Percentiles rank a stretch among this genome's conserved stretches.
These are phyloP conservation scores for Pulveroboletus sp. DNA, from an alignment of 768 basidiomycete genomes.

Conservation along the genomic window DNA sequence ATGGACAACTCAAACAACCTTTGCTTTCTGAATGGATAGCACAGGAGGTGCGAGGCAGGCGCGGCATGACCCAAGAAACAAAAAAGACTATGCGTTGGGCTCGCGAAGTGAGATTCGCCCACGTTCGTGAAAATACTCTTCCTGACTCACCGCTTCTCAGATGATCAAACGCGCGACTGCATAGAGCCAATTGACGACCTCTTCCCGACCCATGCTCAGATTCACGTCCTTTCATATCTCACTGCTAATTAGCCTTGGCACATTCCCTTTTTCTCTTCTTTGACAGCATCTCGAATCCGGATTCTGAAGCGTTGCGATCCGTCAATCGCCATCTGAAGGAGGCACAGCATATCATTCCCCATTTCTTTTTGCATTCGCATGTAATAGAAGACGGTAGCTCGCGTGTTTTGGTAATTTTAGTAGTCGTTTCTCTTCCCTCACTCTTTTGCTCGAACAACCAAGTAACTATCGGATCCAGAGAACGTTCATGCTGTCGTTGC, in stretches of 20 bases:
- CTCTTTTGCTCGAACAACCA: conserved; percentile 5
- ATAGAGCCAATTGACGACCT: conserved; percentile 38
- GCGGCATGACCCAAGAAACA: conserved; percentile 69
- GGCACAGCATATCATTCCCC: conserved; percentile 48
- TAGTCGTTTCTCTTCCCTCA: conserved; percentile 1
- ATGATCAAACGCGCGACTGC: conserved; percentile 78
- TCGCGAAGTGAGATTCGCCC: conserved; percentile 61
- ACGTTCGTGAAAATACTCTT: background rate
- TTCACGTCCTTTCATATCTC: conserved; percentile 33
- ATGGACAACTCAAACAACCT: conserved; percentile 74
- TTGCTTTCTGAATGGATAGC: conserved; percentile 80
- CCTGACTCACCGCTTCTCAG: conserved; percentile 33
- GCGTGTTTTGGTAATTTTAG: conserved; percentile 28
- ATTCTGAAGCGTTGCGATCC: conserved; percentile 18
- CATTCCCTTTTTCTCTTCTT: conserved; percentile 6
- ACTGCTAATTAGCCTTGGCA: conserved; percentile 34
- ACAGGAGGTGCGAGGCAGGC: conserved; percentile 65
- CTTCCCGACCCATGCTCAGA: conserved; percentile 27
- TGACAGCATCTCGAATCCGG: conserved; percentile 12
- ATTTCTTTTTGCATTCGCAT: conserved; percentile 44
- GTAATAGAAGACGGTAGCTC: conserved; percentile 48
- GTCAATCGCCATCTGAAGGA: conserved; percentile 66
- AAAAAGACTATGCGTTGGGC: conserved; percentile 94
- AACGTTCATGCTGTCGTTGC: conserved; percentile 5
- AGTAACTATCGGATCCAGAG: conserved; percentile 11